These are phyloP conservation scores for Xylaria digitata DNA, from an alignment of 2,329 filamentous ascomycete genomes.

Conservation along the genomic window DNA sequence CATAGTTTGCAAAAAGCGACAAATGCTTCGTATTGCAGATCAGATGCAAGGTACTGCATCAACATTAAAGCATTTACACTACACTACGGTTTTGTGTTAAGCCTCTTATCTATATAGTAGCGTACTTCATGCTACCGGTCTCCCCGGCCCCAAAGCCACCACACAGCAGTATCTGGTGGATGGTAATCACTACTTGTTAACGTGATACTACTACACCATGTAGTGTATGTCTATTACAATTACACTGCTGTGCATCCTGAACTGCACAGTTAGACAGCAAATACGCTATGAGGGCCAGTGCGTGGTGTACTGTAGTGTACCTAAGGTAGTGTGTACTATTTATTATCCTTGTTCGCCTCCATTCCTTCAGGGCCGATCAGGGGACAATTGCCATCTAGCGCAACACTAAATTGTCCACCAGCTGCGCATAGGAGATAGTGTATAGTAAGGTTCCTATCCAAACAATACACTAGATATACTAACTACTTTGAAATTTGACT, in stretches of 20 bases:
- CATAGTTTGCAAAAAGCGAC: background rate
- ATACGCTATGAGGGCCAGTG: background rate
- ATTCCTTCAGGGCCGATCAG: background rate
- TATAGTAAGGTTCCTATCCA: background rate
- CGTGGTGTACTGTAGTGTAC: no score
- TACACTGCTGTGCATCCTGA: no score
- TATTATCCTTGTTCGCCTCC: background rate
- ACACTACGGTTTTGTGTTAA: no score
- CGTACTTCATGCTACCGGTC: background rate
- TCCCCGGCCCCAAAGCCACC: background rate
- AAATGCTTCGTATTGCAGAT: constrained; percentile 6
- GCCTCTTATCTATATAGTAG: no score
- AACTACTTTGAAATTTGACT: no score
- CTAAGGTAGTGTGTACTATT: background rate
- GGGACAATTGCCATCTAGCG: background rate
- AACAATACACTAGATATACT: no score
- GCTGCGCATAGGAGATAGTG: background rate
- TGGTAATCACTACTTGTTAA: no score
- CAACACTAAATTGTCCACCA: background rate
- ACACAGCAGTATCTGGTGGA: no score
- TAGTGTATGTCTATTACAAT: no score
- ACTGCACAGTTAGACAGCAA: no score
- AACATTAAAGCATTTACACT: constrained; percentile 7
- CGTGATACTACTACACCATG: no score
- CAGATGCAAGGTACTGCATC: constrained; percentile 9